Evolutionary conservation across 1,139 yeast genomes (phyloP).

Genomic region (Suhomyces atakaporum): DNA sequence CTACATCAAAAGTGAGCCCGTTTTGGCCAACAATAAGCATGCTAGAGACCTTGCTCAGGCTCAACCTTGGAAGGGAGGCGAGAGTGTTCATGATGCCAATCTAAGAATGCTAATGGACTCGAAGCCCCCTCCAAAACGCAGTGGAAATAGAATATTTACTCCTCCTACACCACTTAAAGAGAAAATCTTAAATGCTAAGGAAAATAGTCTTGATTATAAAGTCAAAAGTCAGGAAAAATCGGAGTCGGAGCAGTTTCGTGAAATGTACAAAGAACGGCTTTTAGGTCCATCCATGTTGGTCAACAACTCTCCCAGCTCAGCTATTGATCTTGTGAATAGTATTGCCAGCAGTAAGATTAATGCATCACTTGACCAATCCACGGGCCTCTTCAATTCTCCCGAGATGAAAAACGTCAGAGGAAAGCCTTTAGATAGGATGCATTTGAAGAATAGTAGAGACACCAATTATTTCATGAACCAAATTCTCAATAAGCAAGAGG

Average conservation of each 20-base stretch:
- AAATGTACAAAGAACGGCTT: constrained; percentile 63
- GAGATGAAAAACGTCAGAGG: constrained; percentile 59
- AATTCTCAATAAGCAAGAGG: constrained; percentile 72
- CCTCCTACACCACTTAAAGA: constrained; percentile 31
- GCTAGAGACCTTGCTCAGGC: constrained; percentile 53
- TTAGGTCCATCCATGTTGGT: constrained; percentile 59
- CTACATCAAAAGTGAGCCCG: constrained; percentile 25
- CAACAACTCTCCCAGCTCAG: constrained; percentile 37
- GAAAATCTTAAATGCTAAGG: constrained; percentile 61
- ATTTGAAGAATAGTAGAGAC: constrained; percentile 58
- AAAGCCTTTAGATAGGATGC: constrained; percentile 54
- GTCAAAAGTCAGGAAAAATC: constrained; percentile 36
- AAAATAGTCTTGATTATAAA: constrained; percentile 64
- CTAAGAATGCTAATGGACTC: constrained; percentile 65
- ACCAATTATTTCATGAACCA: constrained; percentile 47
- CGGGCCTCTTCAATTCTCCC: constrained; percentile 64
- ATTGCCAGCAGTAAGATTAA: constrained; percentile 76
- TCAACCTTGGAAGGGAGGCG: constrained; percentile 72
- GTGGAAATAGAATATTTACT: constrained; percentile 23
- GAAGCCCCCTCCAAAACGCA: constrained; percentile 30
- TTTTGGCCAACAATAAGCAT: constrained; percentile 44
- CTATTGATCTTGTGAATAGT: constrained; percentile 53
- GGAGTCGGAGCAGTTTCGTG: constrained; percentile 58
- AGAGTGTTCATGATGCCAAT: constrained; percentile 50
- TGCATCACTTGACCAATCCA: constrained; percentile 59